These are phyloP conservation scores for Ceratopteris richardii DNA, from an alignment of 75 land plant genomes.

Conservation along the genomic window DNA sequence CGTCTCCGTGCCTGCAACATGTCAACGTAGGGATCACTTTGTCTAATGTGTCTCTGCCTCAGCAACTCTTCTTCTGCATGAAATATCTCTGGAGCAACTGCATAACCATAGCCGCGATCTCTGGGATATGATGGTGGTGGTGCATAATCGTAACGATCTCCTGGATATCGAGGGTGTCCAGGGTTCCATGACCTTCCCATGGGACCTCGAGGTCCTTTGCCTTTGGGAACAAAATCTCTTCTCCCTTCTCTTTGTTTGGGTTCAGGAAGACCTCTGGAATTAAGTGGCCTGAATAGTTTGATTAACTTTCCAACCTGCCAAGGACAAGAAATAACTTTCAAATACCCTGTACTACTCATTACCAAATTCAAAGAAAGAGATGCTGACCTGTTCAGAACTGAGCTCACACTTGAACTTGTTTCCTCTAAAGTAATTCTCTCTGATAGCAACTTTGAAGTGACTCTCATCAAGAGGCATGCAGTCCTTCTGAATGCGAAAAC, in stretches of 20 bases:
- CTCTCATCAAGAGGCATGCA: constrained; percentile 36
- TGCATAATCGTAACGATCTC: no score
- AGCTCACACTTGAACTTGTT: constrained; percentile 29
- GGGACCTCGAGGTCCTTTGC: not conserved
- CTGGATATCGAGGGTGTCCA: no score
- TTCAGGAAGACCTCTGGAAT: not conserved
- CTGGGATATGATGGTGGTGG: no score
- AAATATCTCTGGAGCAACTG: no score
- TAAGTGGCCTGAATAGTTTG: not conserved
- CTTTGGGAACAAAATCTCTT: not conserved
- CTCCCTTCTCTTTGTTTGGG: not conserved
- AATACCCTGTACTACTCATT: not conserved
- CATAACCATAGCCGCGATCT: no score
- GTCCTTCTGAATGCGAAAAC: constrained; percentile 22
- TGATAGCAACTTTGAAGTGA: constrained; percentile 29
- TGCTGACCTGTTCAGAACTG: constrained; percentile 24
- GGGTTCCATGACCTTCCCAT: no score
- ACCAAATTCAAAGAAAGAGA: not conserved
- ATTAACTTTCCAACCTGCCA: not conserved
- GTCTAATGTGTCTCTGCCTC: no score
- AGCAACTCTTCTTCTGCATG: no score
- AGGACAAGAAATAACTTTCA: not conserved
- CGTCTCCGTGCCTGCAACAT: no score
- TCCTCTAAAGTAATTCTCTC: constrained; percentile 26
- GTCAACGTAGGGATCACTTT: no score